A percentile compares a stretch with the other conserved stretches of the same genome.
These are phyloP conservation scores for Aspergillus carbonarius DNA, from an alignment of 2,329 filamentous ascomycete genomes.

Conservation along the genomic window DNA sequence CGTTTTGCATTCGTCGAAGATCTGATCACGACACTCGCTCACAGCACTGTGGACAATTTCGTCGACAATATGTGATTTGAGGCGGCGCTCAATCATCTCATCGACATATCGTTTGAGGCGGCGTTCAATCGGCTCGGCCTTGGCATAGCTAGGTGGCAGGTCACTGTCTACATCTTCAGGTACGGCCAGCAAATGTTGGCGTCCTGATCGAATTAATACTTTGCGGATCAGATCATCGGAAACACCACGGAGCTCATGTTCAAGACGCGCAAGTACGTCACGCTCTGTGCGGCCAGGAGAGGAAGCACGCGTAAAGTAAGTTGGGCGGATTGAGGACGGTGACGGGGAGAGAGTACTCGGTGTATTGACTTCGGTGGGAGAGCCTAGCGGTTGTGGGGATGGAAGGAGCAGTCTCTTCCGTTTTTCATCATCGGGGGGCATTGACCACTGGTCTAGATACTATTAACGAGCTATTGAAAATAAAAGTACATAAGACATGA, in stretches of 20 bases:
- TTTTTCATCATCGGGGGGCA: conserved; percentile 11
- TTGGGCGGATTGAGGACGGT: conserved; percentile 17
- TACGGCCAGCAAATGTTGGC: conserved; percentile 18
- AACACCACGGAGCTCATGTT: conserved; percentile 16
- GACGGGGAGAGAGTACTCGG: conserved; percentile 16
- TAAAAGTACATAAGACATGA: conserved; percentile 8
- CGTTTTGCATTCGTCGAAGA: conserved; percentile 17
- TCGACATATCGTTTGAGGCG: conserved; percentile 17
- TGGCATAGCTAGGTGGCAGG: conserved; percentile 8
- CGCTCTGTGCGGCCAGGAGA: conserved; percentile 10
- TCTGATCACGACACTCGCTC: conserved; percentile 17
- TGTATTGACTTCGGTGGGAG: conserved; percentile 22
- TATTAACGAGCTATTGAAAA: conserved; percentile 15
- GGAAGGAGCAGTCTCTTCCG: conserved; percentile 17
- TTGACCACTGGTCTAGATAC: conserved; percentile 15
- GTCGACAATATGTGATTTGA: conserved; percentile 15
- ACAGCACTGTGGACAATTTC: conserved; percentile 16
- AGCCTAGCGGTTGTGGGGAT: conserved; percentile 14
- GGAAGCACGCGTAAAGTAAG: conserved; percentile 15
- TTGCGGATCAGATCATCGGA: conserved; percentile 16
- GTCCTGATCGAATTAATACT: conserved; percentile 18
- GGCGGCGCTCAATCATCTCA: conserved; percentile 9
- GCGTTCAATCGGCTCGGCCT: conserved; percentile 11
- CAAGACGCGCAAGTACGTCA: conserved; percentile 14
- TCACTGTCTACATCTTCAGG: conserved; percentile 12